Evolutionary conservation across 768 basidiomycete genomes (phyloP).

Genomic region (Termitomyces sp.): DNA sequence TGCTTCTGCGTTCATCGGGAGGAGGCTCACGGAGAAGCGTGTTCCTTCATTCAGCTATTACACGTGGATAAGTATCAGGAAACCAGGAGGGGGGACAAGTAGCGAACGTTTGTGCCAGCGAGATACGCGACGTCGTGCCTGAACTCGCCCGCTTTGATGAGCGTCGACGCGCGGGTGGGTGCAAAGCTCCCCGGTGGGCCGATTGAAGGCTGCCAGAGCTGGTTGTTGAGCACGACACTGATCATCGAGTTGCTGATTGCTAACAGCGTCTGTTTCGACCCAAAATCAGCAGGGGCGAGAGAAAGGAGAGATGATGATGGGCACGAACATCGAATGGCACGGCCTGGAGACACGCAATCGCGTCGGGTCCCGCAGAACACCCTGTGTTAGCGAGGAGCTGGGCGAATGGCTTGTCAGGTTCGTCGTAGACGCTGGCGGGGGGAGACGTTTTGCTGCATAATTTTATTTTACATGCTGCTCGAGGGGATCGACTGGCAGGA

Average conservation of each 20-base stretch:
- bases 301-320: background rate
- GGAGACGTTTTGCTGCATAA: slow-evolving; percentile 45
- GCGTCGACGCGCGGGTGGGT: slow-evolving; percentile 36
- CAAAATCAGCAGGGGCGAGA: background rate
- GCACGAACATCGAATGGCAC: slow-evolving; percentile 36
- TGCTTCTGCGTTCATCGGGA: slow-evolving; percentile 32
- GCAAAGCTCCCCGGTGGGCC: slow-evolving; percentile 47
- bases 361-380: slow-evolving; percentile 40
- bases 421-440: slow-evolving; percentile 38
- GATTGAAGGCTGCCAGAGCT: slow-evolving; percentile 53
- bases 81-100: background rate
- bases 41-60: slow-evolving; percentile 26
- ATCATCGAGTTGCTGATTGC: slow-evolving; percentile 44
- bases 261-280: slow-evolving; percentile 32
- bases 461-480: background rate
- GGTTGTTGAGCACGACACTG: slow-evolving; percentile 34
- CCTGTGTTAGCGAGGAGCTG: slow-evolving; percentile 39
- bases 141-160: slow-evolving; percentile 42
- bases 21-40: slow-evolving; percentile 39
- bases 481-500: background rate
- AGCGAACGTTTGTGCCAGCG: slow-evolving; percentile 47
- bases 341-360: slow-evolving; percentile 37
- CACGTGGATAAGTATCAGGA: background rate
- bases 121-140: slow-evolving; percentile 44
- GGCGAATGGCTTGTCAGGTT: slow-evolving; percentile 44